Base-by-base conservation (phyloP, 768 basidiomycete species). In the Tricholoma hemisulphureum region DNA sequence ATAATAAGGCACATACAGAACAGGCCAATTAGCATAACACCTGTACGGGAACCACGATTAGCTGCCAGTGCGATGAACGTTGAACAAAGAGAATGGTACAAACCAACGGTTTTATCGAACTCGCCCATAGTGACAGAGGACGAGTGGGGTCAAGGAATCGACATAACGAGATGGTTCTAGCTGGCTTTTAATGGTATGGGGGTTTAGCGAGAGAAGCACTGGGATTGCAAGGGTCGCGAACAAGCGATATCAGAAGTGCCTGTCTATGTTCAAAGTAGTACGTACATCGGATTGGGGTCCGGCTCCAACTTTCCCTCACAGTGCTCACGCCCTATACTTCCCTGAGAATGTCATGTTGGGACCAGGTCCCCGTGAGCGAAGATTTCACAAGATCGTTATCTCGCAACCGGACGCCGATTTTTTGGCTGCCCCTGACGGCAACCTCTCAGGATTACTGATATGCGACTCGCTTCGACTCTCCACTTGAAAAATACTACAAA, bases 61-160 rank as follows among this genome's bases (percentile, higher is more conserved):
- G 45, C 23, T 32, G 18, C 13, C 13, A 45, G 45, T 9, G 20
- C 11, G 14, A 13, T 10, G 37, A 13, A 34, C 4, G 16, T n/a
- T 24, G 37, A 20, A 32, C 34, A 32, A 39, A 11, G 10, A 21
- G 7, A 61, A n/a, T n/a, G n/a, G n/a, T n/a, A n/a, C 64, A 58
- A 29, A 71, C 72, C 72, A 53, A 73, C 65, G 28, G 65, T 63
- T 29, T 55, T 65, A 58, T 73, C 72, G 60, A 67, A 65, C 28
- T 13, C 62, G 59, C 63, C 62, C 64, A 67, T 68, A 51, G n/a
- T 34, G 53, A 29, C 32, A 48, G 32, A 39, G 18, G 24, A 34
- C 39, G 16, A 23, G 24, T n/a, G 21, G 41, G 20, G 49, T 43
- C 52, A 58, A n/a, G 34, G 55, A 11, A 26, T 37, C 32, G 49